These are phyloP conservation scores for Passiflora organensis DNA, from an alignment of 345 rosid genomes.

Conservation along the genomic window DNA sequence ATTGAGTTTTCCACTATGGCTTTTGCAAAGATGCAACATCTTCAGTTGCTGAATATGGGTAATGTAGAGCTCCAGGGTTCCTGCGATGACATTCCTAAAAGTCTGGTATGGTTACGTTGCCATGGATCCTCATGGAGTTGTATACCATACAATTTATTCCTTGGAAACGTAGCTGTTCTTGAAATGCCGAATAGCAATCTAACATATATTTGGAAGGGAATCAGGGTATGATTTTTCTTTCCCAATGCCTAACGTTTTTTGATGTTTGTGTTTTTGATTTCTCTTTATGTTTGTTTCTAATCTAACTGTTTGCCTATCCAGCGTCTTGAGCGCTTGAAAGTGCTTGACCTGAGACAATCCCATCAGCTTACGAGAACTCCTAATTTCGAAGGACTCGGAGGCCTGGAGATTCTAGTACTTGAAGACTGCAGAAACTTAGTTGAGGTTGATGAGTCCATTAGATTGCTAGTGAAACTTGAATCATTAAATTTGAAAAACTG, in stretches of 20 bases:
- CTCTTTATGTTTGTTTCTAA: neutral
- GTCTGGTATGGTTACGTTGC: neutral
- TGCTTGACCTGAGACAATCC: neutral
- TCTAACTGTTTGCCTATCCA: too few species aligned
- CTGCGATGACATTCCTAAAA: neutral
- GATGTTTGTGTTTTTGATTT: neutral
- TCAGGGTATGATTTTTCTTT: neutral
- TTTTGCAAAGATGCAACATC: neutral
- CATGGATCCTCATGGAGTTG: neutral
- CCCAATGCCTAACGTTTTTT: neutral
- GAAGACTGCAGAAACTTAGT: slow-evolving; percentile 1
- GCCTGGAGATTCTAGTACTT: slow-evolving; percentile 1
- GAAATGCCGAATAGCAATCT: neutral
- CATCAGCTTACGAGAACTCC: neutral
- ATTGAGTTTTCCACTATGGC: neutral
- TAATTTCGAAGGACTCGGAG: neutral
- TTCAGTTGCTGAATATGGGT: neutral
- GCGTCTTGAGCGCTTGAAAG: neutral
- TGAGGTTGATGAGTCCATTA: slow-evolving; percentile 5
- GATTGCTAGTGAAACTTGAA: neutral
- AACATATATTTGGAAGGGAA: slow-evolving; percentile 1
- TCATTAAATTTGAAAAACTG: neutral
- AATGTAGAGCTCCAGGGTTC: neutral
- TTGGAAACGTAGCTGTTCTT: slow-evolving; percentile 1
- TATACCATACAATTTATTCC: neutral